These are phyloP conservation scores for Chenopodium quinoa DNA, from an alignment of 148 eudicot genomes.

Conservation along the genomic window DNA sequence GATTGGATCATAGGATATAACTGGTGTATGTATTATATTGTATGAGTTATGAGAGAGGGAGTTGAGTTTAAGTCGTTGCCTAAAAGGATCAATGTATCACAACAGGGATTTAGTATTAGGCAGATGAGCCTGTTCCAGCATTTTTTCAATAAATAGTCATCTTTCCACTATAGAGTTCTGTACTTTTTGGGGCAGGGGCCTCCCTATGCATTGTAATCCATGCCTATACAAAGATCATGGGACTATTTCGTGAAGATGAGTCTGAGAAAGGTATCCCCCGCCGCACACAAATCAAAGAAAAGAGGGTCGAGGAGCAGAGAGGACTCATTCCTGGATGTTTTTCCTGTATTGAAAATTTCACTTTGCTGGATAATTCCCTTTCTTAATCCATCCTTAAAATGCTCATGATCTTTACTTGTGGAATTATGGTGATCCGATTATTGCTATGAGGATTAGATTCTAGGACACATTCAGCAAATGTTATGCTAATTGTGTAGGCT, in stretches of 20 bases:
- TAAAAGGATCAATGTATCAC: not conserved
- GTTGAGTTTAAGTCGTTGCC: not conserved
- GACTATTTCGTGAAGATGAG: no score
- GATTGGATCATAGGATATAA: not conserved
- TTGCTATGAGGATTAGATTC: not conserved
- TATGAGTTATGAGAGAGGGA: not conserved
- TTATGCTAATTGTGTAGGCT: not conserved
- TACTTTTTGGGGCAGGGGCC: not conserved
- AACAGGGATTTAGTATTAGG: not conserved
- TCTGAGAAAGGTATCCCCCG: no score
- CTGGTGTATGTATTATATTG: not conserved
- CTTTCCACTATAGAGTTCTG: not conserved
- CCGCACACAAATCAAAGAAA: no score
- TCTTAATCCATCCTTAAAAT: not conserved
- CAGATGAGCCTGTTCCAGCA: no score
- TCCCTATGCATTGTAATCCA: not conserved
- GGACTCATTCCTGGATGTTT: no score
- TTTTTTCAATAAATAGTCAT: no score
- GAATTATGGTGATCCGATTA: not conserved
- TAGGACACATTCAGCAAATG: not conserved
- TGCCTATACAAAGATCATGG: no score
- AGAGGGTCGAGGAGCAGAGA: no score
- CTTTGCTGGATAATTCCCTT: no score
- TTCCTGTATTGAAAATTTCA: not conserved
- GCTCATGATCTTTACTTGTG: not conserved